phyloP scores from a whole-genome alignment of 2,329 filamentous ascomycete species.

The Alternaria solani region DNA sequence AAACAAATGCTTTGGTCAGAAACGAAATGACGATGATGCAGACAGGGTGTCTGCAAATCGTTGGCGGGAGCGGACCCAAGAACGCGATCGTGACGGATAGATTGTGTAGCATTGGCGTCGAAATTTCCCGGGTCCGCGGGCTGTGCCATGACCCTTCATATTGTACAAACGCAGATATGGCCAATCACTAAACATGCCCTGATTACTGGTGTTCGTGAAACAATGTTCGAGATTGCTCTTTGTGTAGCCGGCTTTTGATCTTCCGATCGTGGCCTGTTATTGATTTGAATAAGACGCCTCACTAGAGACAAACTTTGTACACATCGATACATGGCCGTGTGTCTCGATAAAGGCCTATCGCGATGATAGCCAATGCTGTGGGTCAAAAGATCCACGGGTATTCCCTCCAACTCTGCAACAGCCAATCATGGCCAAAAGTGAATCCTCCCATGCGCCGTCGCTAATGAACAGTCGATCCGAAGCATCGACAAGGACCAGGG shows the following conservation, averaged over 20 bases:
- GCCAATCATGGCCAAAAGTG: conserved; percentile 8
- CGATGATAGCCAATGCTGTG: conserved; percentile 12
- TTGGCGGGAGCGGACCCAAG: conserved; percentile 19
- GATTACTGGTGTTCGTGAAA: conserved; percentile 14
- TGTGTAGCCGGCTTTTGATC: conserved; percentile 8
- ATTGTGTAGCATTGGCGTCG: conserved; percentile 31
- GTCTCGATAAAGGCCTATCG: not conserved
- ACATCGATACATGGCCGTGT: not conserved
- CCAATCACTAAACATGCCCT: conserved; percentile 13
- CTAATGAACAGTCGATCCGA: conserved; percentile 42
- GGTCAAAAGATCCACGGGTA: conserved; percentile 15
- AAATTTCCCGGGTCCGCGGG: conserved; percentile 22
- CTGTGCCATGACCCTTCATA: conserved; percentile 19
- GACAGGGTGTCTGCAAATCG: conserved; percentile 12
- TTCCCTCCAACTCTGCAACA: conserved; percentile 14
- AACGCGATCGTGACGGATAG: conserved; percentile 27
- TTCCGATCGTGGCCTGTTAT: conserved; percentile 7
- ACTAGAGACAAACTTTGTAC: not conserved
- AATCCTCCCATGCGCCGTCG: conserved; percentile 44
- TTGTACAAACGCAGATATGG: not conserved
- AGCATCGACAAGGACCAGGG: conserved; percentile 25
- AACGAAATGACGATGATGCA: conserved; percentile 25
- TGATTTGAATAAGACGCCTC: not conserved
- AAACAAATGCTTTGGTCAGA: conserved; percentile 11
- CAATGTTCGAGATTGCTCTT: conserved; percentile 6